phyloP scores from a whole-genome alignment of 2,329 filamentous ascomycete species.

The Huntiella moniliformis region DNA sequence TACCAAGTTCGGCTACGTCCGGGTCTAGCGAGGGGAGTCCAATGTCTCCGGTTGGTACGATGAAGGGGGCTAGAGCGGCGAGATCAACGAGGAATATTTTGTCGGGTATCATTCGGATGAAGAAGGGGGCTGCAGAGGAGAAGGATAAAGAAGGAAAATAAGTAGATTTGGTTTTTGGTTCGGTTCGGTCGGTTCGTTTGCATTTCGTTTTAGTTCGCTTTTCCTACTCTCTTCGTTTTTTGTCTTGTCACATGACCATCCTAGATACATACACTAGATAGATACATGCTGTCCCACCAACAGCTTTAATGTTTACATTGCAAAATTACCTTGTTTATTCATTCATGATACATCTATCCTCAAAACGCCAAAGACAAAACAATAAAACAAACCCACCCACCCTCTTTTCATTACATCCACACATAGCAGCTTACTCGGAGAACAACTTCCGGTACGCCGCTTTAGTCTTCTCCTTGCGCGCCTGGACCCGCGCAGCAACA shows the following conservation, averaged over 20 bases:
- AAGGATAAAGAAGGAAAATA: not conserved
- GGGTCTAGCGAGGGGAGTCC: not conserved
- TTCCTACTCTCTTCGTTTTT: slow-evolving; percentile 6
- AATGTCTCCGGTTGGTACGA: slow-evolving; percentile 13
- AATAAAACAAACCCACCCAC: no score
- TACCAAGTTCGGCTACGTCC: not conserved
- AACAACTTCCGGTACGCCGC: slow-evolving; percentile 89
- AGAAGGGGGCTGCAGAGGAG: slow-evolving; percentile 16
- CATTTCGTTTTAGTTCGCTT: not conserved
- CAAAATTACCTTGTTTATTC: not conserved
- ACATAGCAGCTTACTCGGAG: slow-evolving; percentile 14
- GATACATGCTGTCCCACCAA: not conserved
- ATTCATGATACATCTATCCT: not conserved
- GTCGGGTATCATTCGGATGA: slow-evolving; percentile 27
- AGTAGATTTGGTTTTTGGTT: not conserved
- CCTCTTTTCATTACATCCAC: not conserved
- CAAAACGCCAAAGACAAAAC: not conserved
- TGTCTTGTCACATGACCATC: slow-evolving; percentile 1
- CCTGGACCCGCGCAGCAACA: slow-evolving; percentile 60
- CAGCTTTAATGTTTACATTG: not conserved
- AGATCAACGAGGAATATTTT: slow-evolving; percentile 25
- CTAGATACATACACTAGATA: not conserved
- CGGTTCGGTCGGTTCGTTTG: not conserved
- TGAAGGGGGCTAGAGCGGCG: slow-evolving; percentile 18
- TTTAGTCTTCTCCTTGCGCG: slow-evolving; percentile 71